Conservation (phyloP, 2,329 filamentous ascomycete species). For the Periconia sp. region DNA sequence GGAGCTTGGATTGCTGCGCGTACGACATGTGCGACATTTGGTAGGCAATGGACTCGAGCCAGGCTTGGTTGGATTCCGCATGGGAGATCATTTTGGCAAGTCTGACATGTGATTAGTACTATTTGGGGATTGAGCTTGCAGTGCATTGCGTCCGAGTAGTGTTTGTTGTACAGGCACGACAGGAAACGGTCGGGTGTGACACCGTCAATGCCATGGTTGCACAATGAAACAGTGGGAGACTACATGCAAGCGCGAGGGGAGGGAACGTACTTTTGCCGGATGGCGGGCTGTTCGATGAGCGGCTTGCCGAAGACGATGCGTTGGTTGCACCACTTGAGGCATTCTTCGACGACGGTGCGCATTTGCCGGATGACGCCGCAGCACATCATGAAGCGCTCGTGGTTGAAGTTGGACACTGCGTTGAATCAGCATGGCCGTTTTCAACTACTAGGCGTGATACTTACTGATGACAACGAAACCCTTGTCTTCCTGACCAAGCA, state of each 20-base stretch:
- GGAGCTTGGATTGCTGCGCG: slow-evolving; percentile 72
- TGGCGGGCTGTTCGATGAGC: slow-evolving; percentile 81
- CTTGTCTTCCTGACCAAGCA: slow-evolving; percentile 83
- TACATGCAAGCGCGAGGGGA: not conserved
- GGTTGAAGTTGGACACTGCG: slow-evolving; percentile 84
- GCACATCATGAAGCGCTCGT: slow-evolving; percentile 80
- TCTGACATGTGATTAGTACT: slow-evolving; percentile 52
- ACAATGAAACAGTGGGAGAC: slow-evolving; percentile 9
- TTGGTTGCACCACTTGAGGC: slow-evolving; percentile 87
- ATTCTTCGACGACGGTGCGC: slow-evolving; percentile 78
- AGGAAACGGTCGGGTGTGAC: not conserved
- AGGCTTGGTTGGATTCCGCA: slow-evolving; percentile 81
- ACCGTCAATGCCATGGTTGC: not conserved
- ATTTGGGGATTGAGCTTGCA: not conserved
- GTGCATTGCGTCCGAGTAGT: not conserved
- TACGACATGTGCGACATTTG: slow-evolving; percentile 90
- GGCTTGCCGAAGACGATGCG: slow-evolving; percentile 83
- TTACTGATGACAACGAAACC: slow-evolving; percentile 77
- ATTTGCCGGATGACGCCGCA: slow-evolving; percentile 69
- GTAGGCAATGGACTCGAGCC: slow-evolving; percentile 83
- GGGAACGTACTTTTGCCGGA: slow-evolving; percentile 74
- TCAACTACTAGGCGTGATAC: slow-evolving; percentile 16
- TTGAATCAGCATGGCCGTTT: slow-evolving; percentile 1
- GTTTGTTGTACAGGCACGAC: too few species aligned
- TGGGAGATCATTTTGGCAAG: slow-evolving; percentile 87